Evolutionary conservation across 352 stramenopile species (phyloP).

Genomic region (Pythium grandisporangium): DNA sequence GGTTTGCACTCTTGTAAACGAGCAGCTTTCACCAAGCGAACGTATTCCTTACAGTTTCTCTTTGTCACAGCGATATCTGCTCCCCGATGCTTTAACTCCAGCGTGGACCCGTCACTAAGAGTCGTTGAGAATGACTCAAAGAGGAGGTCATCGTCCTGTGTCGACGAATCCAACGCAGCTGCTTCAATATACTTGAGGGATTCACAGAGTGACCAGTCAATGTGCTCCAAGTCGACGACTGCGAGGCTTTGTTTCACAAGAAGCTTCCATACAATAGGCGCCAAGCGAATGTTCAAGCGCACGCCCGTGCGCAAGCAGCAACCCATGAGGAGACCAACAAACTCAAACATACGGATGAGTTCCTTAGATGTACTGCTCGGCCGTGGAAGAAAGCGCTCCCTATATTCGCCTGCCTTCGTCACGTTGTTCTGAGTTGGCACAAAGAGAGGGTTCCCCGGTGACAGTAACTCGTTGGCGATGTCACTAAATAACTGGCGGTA

Average conservation of each 20-base stretch:
- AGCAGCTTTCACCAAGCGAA: conserved; percentile 43
- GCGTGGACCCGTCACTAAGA: conserved; percentile 48
- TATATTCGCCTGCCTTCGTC: conserved; percentile 62
- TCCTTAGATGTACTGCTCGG: conserved; percentile 47
- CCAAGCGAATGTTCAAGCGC: conserved; percentile 56
- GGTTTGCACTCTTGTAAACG: conserved; percentile 65
- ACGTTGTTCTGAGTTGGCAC: conserved; percentile 64
- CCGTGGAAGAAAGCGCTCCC: conserved; percentile 52
- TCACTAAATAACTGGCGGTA: conserved; percentile 80
- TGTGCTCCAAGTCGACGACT: conserved; percentile 45
- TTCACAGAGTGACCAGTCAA: conserved; percentile 31
- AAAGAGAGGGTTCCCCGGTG: conserved; percentile 37
- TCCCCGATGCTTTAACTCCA: conserved; percentile 51
- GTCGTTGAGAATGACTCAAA: conserved; percentile 68
- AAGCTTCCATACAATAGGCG: conserved; percentile 74
- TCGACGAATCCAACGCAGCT: conserved; percentile 1
- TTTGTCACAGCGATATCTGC: conserved; percentile 48
- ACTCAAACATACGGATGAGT: conserved; percentile 65
- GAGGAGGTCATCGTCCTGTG: conserved; percentile 19
- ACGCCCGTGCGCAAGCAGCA: conserved; percentile 74
- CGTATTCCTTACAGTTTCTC: conserved; percentile 64
- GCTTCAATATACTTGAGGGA: conserved; percentile 20
- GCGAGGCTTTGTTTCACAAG: conserved; percentile 62
- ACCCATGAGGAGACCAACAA: conserved; percentile 68
- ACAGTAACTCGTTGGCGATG: conserved; percentile 56